Percentiles rank a stretch among this genome's conserved stretches.
phyloP scores from a whole-genome alignment of 2,329 filamentous ascomycete species.

The Biscogniauxia marginata region DNA sequence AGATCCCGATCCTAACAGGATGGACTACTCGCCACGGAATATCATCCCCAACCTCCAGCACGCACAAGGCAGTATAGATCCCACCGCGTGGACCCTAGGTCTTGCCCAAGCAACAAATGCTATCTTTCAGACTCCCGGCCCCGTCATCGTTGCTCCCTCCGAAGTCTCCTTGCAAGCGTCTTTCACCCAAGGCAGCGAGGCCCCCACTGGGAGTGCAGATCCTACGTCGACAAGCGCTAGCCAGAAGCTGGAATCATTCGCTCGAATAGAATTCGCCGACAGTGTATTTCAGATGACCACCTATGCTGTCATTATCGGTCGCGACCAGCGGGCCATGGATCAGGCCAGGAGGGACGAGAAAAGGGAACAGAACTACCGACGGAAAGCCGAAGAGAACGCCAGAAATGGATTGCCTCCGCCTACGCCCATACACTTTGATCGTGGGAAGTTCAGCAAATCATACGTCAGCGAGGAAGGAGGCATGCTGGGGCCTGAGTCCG shows the following conservation, averaged over 20 bases:
- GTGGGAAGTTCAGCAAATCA: slow-evolving; percentile 59
- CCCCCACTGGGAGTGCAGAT: slow-evolving; percentile 30
- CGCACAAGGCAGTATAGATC: slow-evolving; percentile 31
- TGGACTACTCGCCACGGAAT: slow-evolving; percentile 23
- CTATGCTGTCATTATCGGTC: slow-evolving; percentile 68
- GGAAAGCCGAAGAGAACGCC: slow-evolving; percentile 46
- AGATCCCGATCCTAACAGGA: slow-evolving; percentile 28
- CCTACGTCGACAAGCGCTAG: slow-evolving; percentile 35
- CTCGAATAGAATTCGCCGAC: slow-evolving; percentile 68
- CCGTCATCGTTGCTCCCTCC: slow-evolving; percentile 32
- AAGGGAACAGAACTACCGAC: slow-evolving; percentile 44
- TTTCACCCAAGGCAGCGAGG: slow-evolving; percentile 32
- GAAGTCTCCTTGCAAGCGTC: slow-evolving; percentile 34
- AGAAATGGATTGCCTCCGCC: slow-evolving; percentile 50
- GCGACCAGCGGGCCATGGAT: slow-evolving; percentile 61
- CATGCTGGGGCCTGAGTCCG: slow-evolving; percentile 63
- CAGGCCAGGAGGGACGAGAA: slow-evolving; percentile 54
- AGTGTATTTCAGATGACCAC: slow-evolving; percentile 79
- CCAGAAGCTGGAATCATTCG: slow-evolving; percentile 55
- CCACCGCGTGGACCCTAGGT: slow-evolving; percentile 32
- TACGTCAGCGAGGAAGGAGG: slow-evolving; percentile 70
- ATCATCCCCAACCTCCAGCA: slow-evolving; percentile 21
- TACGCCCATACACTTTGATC: slow-evolving; percentile 49
- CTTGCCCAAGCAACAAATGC: slow-evolving; percentile 24
- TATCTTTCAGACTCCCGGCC: slow-evolving; percentile 26